Conservation (phyloP, 192 early-diverging fungal genomes). For the Haplosporangium gracile region DNA sequence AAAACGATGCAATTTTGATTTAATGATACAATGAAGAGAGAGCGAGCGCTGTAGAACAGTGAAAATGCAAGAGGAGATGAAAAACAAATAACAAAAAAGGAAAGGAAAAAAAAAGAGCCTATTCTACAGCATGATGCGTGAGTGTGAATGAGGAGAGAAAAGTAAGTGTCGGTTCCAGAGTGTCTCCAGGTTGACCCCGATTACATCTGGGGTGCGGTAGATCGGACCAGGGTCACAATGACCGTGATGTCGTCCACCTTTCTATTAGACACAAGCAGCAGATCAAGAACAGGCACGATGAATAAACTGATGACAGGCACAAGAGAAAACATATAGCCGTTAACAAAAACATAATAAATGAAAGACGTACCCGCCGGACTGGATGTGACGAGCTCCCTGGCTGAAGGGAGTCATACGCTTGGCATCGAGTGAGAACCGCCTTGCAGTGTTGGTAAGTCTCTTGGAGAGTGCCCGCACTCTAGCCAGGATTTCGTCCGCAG, state of each 20-base stretch:
- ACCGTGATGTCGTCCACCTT: conserved; percentile 73
- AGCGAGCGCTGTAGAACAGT: not conserved
- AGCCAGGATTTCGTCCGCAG: conserved; percentile 53
- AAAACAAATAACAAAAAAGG: not conserved
- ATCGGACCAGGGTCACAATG: conserved; percentile 65
- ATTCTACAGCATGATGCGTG: not conserved
- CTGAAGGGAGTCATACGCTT: conserved; percentile 67
- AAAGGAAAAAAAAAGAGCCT: not conserved
- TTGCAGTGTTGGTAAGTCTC: conserved; percentile 64
- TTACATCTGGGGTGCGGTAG: not conserved
- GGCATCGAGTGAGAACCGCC: conserved; percentile 59
- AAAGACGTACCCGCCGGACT: conserved; percentile 53
- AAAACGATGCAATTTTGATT: not conserved
- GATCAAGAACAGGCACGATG: not conserved
- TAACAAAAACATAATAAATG: conserved; percentile 1
- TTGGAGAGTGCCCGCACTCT: conserved; percentile 63
- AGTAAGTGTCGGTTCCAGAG: not conserved
- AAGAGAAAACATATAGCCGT: not conserved
- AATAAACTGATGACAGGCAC: not conserved
- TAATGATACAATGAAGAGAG: not conserved
- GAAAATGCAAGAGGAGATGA: not conserved
- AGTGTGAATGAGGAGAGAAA: not conserved
- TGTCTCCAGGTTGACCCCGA: not conserved
- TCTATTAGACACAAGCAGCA: conserved; percentile 24
- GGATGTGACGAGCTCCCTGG: conserved; percentile 57